Conservation (phyloP, 2,329 filamentous ascomycete species). For the Fusarium irregulare region DNA sequence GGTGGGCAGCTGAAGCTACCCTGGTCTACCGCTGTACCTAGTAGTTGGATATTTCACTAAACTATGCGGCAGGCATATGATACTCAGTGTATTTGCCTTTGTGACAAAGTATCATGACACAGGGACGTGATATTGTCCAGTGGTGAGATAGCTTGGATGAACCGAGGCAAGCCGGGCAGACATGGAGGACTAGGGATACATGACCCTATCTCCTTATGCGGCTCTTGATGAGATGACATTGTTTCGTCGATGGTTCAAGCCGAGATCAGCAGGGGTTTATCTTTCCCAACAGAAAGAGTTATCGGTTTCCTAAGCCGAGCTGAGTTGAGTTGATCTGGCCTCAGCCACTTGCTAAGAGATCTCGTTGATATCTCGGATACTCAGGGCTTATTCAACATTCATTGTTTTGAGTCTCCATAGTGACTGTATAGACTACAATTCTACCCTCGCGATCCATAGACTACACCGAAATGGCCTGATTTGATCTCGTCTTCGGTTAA, state of each 20-base stretch:
- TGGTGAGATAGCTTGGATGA: neutral
- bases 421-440: neutral
- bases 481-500: neutral
- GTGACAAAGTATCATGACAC: neutral
- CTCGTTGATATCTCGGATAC: constrained; percentile 20
- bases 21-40: neutral
- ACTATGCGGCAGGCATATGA: constrained; percentile 2
- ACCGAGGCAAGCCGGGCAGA: constrained; percentile 26
- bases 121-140: neutral
- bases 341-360: constrained; percentile 13
- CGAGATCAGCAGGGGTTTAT: neutral
- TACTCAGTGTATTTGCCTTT: neutral
- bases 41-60: neutral
- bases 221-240: constrained; percentile 1
- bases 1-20: constrained; percentile 6
- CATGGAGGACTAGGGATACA: neutral
- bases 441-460: neutral
- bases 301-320: constrained; percentile 18
- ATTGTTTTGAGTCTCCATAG: neutral
- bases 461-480: neutral
- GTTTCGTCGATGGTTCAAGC: neutral
- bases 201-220: constrained; percentile 3
- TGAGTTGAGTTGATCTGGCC: constrained; percentile 2
- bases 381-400: neutral
- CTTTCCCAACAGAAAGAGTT: constrained; percentile 19